Base-by-base conservation (phyloP, 1,139 yeast species). In the Debaryomyces subglobosus region DNA sequence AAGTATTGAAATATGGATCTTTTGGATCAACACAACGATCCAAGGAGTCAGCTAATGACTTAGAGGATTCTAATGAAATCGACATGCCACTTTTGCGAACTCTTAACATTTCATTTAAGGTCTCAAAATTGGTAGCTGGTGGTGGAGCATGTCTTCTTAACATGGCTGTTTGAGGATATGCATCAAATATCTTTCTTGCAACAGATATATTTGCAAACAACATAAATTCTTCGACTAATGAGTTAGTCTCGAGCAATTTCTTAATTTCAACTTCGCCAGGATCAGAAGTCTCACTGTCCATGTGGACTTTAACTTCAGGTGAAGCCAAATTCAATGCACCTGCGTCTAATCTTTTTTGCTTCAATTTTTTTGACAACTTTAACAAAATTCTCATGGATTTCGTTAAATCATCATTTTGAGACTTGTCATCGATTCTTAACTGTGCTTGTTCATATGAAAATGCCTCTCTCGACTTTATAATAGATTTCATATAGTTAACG, bases 141-240 rank as follows among this genome's bases (percentile, higher is more conserved):
- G 99, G 99, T 7, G 97, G 82, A 12, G 91, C 97, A 67, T 95
- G 99, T 62, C 99, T 85, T 82, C 96, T 88, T 51, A 94, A 76
- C 97, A 94, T 91, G 13, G 99, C 99, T 7, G 97, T 92, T 68
- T 95, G 99, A 7, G 99, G 99, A 65, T 86, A 94, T 2, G 96
- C 85, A 51, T 90, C 96, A 65, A 84, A 89, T 43, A 94, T 94
- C 65, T 89, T 90, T 61, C 90, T 79, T 2, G 99, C 99, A 20
- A 95, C 99, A 13, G 96, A 86, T 48, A 92, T 94, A 63, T 95
- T 95, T 47, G 99, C 99, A 58, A 95, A 78, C 79, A 95, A 79
- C 99, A 95, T 95, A 69, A 95, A 95, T 68, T 95, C 99, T 69
- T 95, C 99, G 51, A 95, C 99, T 49, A 95, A 75, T 3, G 98